phyloP scores from a whole-genome alignment of 2,329 filamentous ascomycete species.

The Aspergillus sp. region DNA sequence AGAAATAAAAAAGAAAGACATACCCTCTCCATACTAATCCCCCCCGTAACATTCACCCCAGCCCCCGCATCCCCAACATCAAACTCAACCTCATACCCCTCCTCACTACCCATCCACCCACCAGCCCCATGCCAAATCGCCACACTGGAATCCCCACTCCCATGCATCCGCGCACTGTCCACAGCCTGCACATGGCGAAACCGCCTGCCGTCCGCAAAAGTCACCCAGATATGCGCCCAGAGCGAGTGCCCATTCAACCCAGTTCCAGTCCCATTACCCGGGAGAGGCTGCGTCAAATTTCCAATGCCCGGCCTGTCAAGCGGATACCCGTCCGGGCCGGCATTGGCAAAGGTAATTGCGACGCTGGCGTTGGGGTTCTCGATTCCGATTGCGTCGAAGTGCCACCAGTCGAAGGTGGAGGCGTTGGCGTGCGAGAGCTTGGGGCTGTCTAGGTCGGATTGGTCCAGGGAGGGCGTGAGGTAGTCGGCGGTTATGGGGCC shows the following conservation, averaged over 20 bases:
- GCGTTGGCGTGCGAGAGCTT: constrained; percentile 27
- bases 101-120: background rate
- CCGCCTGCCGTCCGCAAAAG: constrained; percentile 22
- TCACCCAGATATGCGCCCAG: constrained; percentile 27
- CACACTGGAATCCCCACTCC: background rate
- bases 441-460: constrained; percentile 25
- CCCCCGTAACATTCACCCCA: constrained; percentile 1
- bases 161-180: background rate
- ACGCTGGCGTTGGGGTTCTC: constrained; percentile 26
- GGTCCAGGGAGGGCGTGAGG: background rate
- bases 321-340: constrained; percentile 36
- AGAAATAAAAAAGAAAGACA: background rate
- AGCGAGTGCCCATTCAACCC: constrained; percentile 10
- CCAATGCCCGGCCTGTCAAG: constrained; percentile 20
- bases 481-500: constrained; percentile 6
- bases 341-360: constrained; percentile 34
- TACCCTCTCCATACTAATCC: constrained; percentile 12
- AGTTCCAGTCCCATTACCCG: too few relatives aligned
- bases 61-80: background rate
- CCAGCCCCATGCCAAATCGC: constrained; percentile 3
- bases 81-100: constrained; percentile 10
- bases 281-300: too few relatives aligned
- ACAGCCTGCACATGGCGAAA: background rate
- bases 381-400: constrained; percentile 38
- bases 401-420: constrained; percentile 42